phyloP scores from a whole-genome alignment of 192 early-diverging fungal species.

The Coemansia sp. region DNA sequence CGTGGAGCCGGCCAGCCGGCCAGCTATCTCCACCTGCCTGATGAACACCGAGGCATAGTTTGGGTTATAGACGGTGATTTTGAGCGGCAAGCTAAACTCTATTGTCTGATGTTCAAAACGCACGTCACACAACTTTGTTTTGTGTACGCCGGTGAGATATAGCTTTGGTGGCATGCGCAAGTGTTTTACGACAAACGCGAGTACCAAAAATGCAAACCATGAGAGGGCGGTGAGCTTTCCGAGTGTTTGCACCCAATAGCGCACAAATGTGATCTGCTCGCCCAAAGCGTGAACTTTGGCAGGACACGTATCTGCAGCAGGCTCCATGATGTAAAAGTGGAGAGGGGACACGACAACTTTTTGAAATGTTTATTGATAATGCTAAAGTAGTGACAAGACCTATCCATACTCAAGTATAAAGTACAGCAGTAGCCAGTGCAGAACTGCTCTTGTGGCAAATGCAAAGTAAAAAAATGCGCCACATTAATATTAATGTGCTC shows the following conservation, averaged over 20 bases:
- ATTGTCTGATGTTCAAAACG: not conserved
- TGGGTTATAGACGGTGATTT: slow-evolving; percentile 1
- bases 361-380: too few relatives aligned
- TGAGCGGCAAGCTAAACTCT: not conserved
- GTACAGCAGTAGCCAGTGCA: too few relatives aligned
- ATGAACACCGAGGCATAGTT: not conserved
- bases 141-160: not conserved
- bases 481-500: too few relatives aligned
- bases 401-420: too few relatives aligned
- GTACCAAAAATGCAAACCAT: not conserved
- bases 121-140: not conserved
- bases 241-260: not conserved
- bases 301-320: not conserved
- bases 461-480: not conserved
- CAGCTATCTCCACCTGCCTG: not conserved
- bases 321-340: not conserved
- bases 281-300: too few relatives aligned
- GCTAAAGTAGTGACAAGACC: too few relatives aligned
- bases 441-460: not conserved
- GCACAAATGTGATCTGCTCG: not conserved
- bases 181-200: not conserved
- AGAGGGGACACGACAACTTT: too few relatives aligned
- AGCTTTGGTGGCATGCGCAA: not conserved
- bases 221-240: not conserved
- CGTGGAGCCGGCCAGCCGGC: not conserved